Base-by-base conservation (phyloP, 352 stramenopile species). In the Phytopythium chamaehyphon region DNA sequence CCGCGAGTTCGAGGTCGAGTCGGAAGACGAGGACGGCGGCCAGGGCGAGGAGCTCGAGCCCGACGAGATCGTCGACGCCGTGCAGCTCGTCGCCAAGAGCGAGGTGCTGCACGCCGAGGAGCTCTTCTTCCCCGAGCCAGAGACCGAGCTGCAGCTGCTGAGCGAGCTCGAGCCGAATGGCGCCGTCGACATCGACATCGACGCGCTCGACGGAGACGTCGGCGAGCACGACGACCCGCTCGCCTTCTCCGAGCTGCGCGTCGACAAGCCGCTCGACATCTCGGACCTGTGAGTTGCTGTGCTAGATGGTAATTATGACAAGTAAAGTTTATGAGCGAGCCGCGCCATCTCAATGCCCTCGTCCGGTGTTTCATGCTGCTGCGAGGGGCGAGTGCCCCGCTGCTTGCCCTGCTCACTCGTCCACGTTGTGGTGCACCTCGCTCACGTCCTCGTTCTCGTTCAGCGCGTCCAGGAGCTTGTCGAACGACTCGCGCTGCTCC, bases 401-500 rank as follows among this genome's bases (percentile, higher is more conserved):
- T 35, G 14, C n/a, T 52, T 35, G 21, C 42, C 31, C 40, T 9
- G 39, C 23, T 64, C 69, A 88, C 60, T 92, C 74, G 56, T 88
- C 83, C 24, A 92, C 66, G 63, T 93, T 93, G 75, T 93, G 79
- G 61, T 87, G 71, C 48, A 93, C 83, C 55, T 88, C 64, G 64
- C 72, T 86, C 15, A 93, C 79, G 55, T 93, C 82, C 43, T 89
- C 79, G 59, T 90, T 84, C 43, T 89, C 77, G 48, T 86, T 76
- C 15, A 93, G 72, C 40, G 73, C 73, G 24, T 89, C 82, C 9
- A 90, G 51, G 42, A 92, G 75, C 55, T 86, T 85, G 49, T 92
- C 74, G n/a, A 92, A 92, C 15, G 61, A 65, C 50, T 86, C 78
- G 15, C 44, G 52, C 33, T 83, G 67, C 22, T 79, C 76, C 6